Percentiles rank a stretch among this genome's conserved stretches.
These are phyloP conservation scores for Colletotrichum sp. DNA, from an alignment of 2,329 filamentous ascomycete species.

Conservation along the genomic window DNA sequence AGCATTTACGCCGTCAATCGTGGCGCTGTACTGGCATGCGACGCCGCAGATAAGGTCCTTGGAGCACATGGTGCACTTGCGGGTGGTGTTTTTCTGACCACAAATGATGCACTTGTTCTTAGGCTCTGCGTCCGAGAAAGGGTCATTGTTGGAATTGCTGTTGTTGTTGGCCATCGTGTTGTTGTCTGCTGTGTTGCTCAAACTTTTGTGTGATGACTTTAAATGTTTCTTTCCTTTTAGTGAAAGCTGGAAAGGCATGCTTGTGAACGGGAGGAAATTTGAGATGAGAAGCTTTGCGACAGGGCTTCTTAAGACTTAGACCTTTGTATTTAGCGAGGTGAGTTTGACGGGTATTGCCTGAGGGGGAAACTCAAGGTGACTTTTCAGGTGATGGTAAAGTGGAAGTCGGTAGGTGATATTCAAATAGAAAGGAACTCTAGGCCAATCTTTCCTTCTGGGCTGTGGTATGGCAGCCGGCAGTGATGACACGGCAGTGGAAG, in stretches of 20 bases:
- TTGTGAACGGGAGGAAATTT: neutral
- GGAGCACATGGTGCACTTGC: neutral
- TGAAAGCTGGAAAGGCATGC: neutral
- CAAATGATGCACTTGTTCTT: neutral
- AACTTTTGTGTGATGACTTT: fast-evolving
- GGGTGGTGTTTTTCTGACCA: neutral
- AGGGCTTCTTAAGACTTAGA: fast-evolving
- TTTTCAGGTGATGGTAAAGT: neutral
- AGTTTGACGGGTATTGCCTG: fast-evolving
- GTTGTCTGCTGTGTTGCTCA: neutral
- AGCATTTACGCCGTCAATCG: no score
- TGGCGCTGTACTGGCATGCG: no score
- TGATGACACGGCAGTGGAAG: neutral
- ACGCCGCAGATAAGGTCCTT: no score
- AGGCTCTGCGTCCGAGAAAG: fast-evolving
- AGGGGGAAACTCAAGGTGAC: neutral
- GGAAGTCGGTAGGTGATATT: neutral
- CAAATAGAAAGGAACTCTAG: fast-evolving
- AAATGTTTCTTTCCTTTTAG: fast-evolving
- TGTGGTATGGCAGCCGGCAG: neutral
- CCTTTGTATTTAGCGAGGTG: neutral
- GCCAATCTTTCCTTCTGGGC: neutral
- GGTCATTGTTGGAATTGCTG: fast-evolving
- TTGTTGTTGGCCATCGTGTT: neutral
- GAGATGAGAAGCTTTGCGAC: neutral